Conservation (phyloP, 2,329 filamentous ascomycete genomes). For the Plectosphaerella plurivora region DNA sequence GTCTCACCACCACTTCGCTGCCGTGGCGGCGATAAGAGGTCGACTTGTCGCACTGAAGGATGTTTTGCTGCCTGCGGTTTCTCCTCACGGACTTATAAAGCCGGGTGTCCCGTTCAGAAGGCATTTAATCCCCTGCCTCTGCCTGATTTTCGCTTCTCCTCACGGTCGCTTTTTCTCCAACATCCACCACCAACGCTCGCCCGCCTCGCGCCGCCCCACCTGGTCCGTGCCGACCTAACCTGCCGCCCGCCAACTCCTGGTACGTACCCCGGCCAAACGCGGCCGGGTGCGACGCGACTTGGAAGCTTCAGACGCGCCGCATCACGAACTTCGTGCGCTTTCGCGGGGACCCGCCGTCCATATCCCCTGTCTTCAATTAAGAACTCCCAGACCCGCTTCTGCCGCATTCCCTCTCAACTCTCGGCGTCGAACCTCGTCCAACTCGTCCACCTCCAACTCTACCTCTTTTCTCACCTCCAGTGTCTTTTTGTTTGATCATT, state of each 20-base stretch:
- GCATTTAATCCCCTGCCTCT: background rate
- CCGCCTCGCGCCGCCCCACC: background rate
- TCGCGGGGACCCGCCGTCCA: background rate
- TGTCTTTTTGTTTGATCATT: background rate
- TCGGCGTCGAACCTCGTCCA: background rate
- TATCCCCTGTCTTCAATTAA: background rate
- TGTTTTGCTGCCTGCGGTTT: constrained; percentile 2
- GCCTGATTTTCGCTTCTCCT: background rate
- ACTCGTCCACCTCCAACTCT: background rate
- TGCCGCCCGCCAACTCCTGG: background rate
- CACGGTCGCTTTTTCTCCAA: background rate
- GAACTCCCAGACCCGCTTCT: background rate
- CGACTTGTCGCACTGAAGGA: background rate
- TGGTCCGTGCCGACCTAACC: background rate
- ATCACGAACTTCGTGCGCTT: background rate
- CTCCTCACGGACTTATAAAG: background rate
- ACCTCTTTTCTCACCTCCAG: background rate
- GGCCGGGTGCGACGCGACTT: background rate
- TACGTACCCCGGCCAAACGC: background rate
- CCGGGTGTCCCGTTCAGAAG: background rate
- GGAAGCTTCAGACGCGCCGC: background rate
- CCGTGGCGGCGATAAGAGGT: background rate
- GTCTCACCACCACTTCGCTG: background rate
- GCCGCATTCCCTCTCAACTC: background rate
- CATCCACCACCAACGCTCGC: background rate